Base-by-base conservation (phyloP, 805 yeast genomes). In the Debaryomyces maramus region DNA sequence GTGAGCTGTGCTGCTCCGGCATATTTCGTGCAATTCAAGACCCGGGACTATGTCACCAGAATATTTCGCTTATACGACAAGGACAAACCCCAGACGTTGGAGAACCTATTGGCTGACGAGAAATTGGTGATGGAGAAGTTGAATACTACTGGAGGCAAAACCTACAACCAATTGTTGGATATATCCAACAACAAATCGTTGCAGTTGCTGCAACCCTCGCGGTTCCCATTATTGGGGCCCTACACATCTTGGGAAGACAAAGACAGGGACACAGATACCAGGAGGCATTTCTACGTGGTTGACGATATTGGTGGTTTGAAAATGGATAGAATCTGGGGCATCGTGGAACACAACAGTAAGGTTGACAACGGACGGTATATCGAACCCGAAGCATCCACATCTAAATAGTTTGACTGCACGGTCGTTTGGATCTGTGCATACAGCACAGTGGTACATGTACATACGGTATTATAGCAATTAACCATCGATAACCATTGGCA, bases 271-370 rank as follows among this genome's bases (percentile, higher is more conserved):
- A 47, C 67, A 5, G 65, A 65, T 1, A 47, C 51, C 3, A 56
- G 60, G 7, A 64, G 75, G 34, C 58, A 63, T 13, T 80, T 68
- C 56, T 84, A 80, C 52, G 75, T 87, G 2, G 76, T 73, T 11
- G 95, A 87, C 52, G 83, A 86, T 47, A 67, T 84, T 32, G 93
- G 95, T 2, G 95, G 95, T 2, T 64, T 85, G 56, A 78, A 79
- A 47, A 87, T 87, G 95, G 93, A 87, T 52, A 66, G 96, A 39
- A 62, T 87, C 4, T 83, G 95, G 91, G 88, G 90, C 0, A 76
- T 85, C n/a, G 78, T 84, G 1, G 95, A 88, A 55, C 65, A 66
- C 35, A 80, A 83, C 44, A 68, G 80, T 34, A 87, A 83, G 0
- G 66, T 85, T 8, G 75, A 84, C 50, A 83, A 83, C 46, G 93